These are phyloP conservation scores for Chaetomiaceae sp. DNA, from an alignment of 2,329 filamentous ascomycete genomes.

Conservation along the genomic window DNA sequence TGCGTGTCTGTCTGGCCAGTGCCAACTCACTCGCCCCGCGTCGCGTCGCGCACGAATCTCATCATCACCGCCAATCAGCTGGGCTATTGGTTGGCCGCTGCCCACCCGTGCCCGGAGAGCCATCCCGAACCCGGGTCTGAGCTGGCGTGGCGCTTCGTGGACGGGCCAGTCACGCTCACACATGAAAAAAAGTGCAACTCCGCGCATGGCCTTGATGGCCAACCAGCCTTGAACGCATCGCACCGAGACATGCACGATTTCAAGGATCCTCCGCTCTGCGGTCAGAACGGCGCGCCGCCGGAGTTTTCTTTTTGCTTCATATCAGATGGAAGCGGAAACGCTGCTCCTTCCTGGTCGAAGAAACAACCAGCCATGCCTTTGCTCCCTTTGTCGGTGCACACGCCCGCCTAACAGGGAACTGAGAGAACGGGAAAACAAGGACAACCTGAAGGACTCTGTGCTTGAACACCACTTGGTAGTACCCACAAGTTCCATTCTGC, in stretches of 20 bases:
- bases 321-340: too few relatives aligned
- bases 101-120: constrained; percentile 7
- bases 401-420: too few relatives aligned
- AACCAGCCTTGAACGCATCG: constrained; percentile 19
- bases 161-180: background rate
- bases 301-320: too few relatives aligned
- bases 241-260: constrained; percentile 10
- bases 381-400: too few relatives aligned
- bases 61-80: constrained; percentile 11
- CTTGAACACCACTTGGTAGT: too few relatives aligned
- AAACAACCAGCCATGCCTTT: too few relatives aligned
- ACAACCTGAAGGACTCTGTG: too few relatives aligned
- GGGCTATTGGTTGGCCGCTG: constrained; percentile 13
- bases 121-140: constrained; percentile 3
- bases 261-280: background rate
- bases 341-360: too few relatives aligned
- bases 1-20: constrained; percentile 19
- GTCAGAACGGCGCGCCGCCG: too few relatives aligned
- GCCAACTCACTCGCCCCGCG: constrained; percentile 25
- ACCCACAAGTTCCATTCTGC: too few relatives aligned
- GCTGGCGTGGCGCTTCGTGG: constrained; percentile 17
- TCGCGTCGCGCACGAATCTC: constrained; percentile 11
- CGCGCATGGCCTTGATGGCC: constrained; percentile 9
- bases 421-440: too few relatives aligned
- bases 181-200: constrained; percentile 5